Percentiles rank a stretch among this genome's conserved stretches.
These are phyloP conservation scores for Sporothrix brunneoviolacea DNA, from an alignment of 2,329 filamentous ascomycete species.

Conservation along the genomic window DNA sequence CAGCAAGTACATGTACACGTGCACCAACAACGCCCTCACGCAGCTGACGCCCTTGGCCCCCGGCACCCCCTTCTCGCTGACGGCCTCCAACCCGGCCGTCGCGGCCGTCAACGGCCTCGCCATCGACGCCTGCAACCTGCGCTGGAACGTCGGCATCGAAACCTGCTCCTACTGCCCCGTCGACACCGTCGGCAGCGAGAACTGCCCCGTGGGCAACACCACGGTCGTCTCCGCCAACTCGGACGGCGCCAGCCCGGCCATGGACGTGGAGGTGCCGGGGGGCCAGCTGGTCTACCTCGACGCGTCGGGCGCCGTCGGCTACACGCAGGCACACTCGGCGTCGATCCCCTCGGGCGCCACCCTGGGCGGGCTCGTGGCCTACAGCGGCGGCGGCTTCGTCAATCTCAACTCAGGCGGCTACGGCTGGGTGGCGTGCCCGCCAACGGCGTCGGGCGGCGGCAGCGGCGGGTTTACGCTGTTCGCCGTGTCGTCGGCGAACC, in stretches of 20 bases:
- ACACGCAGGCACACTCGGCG: constrained; percentile 30
- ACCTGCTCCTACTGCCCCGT: constrained; percentile 28
- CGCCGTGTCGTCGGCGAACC: constrained; percentile 23
- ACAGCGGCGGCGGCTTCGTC: constrained; percentile 27
- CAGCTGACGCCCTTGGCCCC: constrained; percentile 19
- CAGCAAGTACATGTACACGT: constrained; percentile 29
- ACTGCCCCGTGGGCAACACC: constrained; percentile 24
- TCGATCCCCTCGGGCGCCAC: constrained; percentile 23
- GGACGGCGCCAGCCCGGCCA: constrained; percentile 14
- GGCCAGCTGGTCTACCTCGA: constrained; percentile 28
- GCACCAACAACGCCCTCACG: constrained; percentile 22
- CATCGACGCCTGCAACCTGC: constrained; percentile 24
- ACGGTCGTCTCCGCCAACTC: constrained; percentile 20
- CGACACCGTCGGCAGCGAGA: constrained; percentile 16
- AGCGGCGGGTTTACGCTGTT: constrained; percentile 23
- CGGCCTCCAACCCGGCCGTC: constrained; percentile 25
- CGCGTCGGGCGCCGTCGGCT: constrained; percentile 24
- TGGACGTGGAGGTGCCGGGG: constrained; percentile 28
- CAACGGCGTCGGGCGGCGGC: constrained; percentile 19
- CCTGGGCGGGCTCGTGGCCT: constrained; percentile 24
- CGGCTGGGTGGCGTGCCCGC: constrained; percentile 26
- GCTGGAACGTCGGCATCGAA: constrained; percentile 21
- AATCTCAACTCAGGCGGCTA: constrained; percentile 28
- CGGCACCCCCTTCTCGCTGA: constrained; percentile 23
- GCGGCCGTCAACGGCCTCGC: constrained; percentile 23